Conservation (phyloP, 352 stramenopile genomes). For the Saprolegnia parasitica region DNA sequence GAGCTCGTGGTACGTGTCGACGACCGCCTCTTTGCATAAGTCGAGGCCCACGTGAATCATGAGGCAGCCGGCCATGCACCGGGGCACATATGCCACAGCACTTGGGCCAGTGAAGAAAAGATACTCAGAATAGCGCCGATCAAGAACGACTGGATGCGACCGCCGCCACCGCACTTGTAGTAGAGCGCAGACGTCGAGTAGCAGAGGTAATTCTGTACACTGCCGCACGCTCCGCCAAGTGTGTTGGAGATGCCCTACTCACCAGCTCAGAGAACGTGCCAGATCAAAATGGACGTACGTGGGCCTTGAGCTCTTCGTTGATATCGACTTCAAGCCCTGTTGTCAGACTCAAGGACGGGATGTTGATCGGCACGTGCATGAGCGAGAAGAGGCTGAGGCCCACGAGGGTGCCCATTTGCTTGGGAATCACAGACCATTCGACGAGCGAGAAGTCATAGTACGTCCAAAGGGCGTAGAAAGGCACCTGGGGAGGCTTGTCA, state of each 20-base stretch:
- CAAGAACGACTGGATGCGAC: constrained; percentile 54
- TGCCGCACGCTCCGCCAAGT: constrained; percentile 76
- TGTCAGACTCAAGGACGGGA: constrained; percentile 83
- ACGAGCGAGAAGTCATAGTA: constrained; percentile 66
- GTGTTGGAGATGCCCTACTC: constrained; percentile 81
- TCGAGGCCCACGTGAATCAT: constrained; percentile 90
- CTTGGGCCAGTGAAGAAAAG: constrained; percentile 87
- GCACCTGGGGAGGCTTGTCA: constrained; percentile 52
- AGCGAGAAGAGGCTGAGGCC: constrained; percentile 89
- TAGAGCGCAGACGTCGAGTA: constrained; percentile 85
- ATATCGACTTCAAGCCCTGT: constrained; percentile 88
- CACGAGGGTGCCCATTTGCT: constrained; percentile 73
- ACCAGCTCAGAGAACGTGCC: too few relatives aligned
- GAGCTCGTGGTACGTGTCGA: constrained; percentile 83
- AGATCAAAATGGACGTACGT: constrained; percentile 32
- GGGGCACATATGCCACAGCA: constrained; percentile 82
- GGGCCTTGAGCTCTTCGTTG: constrained; percentile 89
- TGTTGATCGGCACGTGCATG: constrained; percentile 95
- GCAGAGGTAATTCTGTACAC: constrained; percentile 90
- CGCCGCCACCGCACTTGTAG: constrained; percentile 82
- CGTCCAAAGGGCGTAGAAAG: constrained; percentile 71
- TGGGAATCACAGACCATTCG: constrained; percentile 65
- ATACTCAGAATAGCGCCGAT: constrained; percentile 65
- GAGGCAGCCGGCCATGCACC: constrained; percentile 89
- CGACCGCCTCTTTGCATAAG: constrained; percentile 84